A percentile compares a stretch with the other conserved stretches of the same genome.
These are phyloP conservation scores for Nitzschia sp. DNA, from an alignment of 108 stramenopile genomes.

Conservation along the genomic window DNA sequence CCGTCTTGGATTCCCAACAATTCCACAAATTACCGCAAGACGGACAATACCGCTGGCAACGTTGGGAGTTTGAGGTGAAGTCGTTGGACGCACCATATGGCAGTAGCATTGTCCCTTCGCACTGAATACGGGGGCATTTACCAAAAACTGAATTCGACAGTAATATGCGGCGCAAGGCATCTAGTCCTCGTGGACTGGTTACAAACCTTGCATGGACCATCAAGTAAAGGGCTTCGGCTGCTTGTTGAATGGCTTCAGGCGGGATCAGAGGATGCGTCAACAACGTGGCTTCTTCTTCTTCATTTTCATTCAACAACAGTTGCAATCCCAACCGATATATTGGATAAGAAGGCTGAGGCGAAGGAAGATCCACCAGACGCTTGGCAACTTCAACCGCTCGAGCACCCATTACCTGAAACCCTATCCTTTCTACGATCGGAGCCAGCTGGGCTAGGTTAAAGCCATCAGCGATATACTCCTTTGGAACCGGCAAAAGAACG, in stretches of 20 bases:
- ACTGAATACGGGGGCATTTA: slow-evolving; percentile 46
- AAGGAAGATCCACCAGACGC: slow-evolving; percentile 14
- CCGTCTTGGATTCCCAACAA: slow-evolving; percentile 48
- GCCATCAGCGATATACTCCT: slow-evolving; percentile 51
- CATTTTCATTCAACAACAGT: slow-evolving; percentile 40
- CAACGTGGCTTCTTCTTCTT: slow-evolving; percentile 11
- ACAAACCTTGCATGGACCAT: slow-evolving; percentile 56
- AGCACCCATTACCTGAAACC: slow-evolving; percentile 34
- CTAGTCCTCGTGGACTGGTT: slow-evolving; percentile 54
- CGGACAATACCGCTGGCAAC: slow-evolving; percentile 42
- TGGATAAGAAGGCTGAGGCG: slow-evolving; percentile 27
- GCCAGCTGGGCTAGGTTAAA: slow-evolving; percentile 64
- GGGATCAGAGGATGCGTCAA: slow-evolving; percentile 18
- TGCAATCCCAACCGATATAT: slow-evolving; percentile 51
- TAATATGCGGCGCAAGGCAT: slow-evolving; percentile 42
- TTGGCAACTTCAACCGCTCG: slow-evolving; percentile 24
- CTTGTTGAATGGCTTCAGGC: slow-evolving; percentile 36
- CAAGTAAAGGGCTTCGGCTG: slow-evolving; percentile 53
- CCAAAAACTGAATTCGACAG: slow-evolving; percentile 47
- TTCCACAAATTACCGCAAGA: slow-evolving; percentile 37
- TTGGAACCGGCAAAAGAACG: slow-evolving; percentile 53
- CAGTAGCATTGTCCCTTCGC: slow-evolving; percentile 47
- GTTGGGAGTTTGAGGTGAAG: slow-evolving; percentile 9
- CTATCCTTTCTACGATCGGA: slow-evolving; percentile 54
- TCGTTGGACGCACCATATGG: slow-evolving; percentile 44